Base-by-base conservation (phyloP, 345 rosid species). In the Salix arbutifolia region DNA sequence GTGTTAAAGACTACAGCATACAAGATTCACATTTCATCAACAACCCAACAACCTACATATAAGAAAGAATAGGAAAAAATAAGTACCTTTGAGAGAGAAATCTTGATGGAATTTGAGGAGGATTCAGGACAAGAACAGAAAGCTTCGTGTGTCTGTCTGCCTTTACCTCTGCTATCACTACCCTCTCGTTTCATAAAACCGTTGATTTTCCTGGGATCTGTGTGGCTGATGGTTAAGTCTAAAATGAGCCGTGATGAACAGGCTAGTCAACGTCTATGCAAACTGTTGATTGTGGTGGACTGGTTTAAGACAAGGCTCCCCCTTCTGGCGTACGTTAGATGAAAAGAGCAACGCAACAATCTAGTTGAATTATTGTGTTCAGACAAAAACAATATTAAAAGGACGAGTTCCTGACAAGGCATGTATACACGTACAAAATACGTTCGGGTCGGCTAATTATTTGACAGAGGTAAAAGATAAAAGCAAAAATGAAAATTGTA, bases 181-280 rank as follows among this genome's bases (percentile, higher is more conserved):
- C 76, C 8, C 31, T 23, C 13, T 23, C 3, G 42, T 8, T 30
- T 78, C 76, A 58, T 72, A 78, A 72, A 19, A 66, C 73, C 44
- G 77, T 78, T 72, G 68, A 53, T 77, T 56, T 37, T 67, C 17
- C 46, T 67, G 73, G 73, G 77, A 78, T 72, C 73, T 66, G 77
- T 58, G 69, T 42, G 11, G 56, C 3, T n/a, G 8, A 30, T 23
- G 31, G n/a, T 30, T 8, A 19, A 23, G 80, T 50, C 23, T 77
- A 70, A 11, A 52, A 10, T 66, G 56, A 77, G 65, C 79, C 65
- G 40, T 1, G 21, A 44, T 64, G 11, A 4, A 52, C 66, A 11
- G 8, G 70, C 16, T 16, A 14, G 81, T 78, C 72, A 78, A 71
- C 60, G 12, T 65, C 12, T 16, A 6, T 6, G 3, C 42, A 21